Percentiles rank a stretch among this genome's conserved stretches.
Conservation (phyloP, 805 yeast genomes). For the Spathaspora girioi region DNA sequence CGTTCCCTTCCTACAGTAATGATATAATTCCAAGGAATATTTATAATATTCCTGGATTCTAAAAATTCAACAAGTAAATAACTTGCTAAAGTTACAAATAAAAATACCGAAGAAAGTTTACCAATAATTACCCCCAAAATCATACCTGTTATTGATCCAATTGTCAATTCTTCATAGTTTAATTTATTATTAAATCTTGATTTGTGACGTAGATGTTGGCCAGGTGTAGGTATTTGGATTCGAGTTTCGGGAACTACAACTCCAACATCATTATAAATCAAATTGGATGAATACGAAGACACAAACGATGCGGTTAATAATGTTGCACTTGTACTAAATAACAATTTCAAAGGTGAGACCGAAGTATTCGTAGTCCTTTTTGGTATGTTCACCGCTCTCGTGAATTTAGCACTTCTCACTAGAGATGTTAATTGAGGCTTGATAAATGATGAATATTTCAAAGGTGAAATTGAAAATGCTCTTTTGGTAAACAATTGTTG, state of each 20-base stretch:
- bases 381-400: neutral
- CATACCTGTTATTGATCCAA: slow-evolving; percentile 62
- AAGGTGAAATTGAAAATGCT: neutral
- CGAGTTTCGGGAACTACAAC: neutral
- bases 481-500: neutral
- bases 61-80: slow-evolving; percentile 49
- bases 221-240: neutral
- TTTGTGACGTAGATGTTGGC: slow-evolving; percentile 2
- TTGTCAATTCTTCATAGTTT: slow-evolving; percentile 58
- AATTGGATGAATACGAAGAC: neutral
- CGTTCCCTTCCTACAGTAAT: slow-evolving; percentile 27
- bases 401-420: neutral
- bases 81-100: slow-evolving; percentile 45
- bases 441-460: neutral
- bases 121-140: slow-evolving; percentile 59
- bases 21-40: slow-evolving; percentile 41
- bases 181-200: slow-evolving; percentile 41
- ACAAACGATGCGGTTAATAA: slow-evolving; percentile 1
- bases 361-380: neutral
- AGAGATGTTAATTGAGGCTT: neutral
- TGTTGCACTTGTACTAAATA: slow-evolving; percentile 5
- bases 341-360: slow-evolving; percentile 4
- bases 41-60: slow-evolving; percentile 50
- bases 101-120: slow-evolving; percentile 52
- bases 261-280: slow-evolving; percentile 4